Conservation (phyloP, 805 yeast genomes). For the Candida tibetensis region DNA sequence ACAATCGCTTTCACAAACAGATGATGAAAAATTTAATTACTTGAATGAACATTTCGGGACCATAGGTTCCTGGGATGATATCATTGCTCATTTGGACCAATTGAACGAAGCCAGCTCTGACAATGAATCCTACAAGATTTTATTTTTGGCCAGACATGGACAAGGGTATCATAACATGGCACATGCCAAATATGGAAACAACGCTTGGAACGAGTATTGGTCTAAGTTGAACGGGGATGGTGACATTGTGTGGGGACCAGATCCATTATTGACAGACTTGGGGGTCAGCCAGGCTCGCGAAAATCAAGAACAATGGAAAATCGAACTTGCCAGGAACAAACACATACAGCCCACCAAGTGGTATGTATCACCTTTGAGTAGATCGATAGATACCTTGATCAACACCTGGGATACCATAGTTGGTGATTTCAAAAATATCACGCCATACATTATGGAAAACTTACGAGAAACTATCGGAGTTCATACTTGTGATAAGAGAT, state of each 20-base stretch:
- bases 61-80: constrained; percentile 21
- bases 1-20: constrained; percentile 42
- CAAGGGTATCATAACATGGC: constrained; percentile 54
- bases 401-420: constrained; percentile 44
- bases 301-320: constrained; percentile 40
- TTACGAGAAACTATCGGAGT: constrained; percentile 49
- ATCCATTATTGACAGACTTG: constrained; percentile 47
- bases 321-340: constrained; percentile 28
- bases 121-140: constrained; percentile 40
- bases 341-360: constrained; percentile 36
- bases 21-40: constrained; percentile 41
- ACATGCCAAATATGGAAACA: constrained; percentile 43
- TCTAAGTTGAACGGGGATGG: constrained; percentile 45
- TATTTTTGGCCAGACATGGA: constrained; percentile 52
- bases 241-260: constrained; percentile 48
- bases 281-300: constrained; percentile 46
- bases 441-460: constrained; percentile 44
- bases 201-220: constrained; percentile 48
- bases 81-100: constrained; percentile 22
- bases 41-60: constrained; percentile 45
- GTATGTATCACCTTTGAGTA: constrained; percentile 50
- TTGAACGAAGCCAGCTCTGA: constrained; percentile 30
- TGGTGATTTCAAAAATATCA: constrained; percentile 13
- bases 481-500: constrained; percentile 50
- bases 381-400: constrained; percentile 49